A percentile compares a stretch with the other conserved stretches of the same genome.
Conservation (phyloP, 1,284 basidiomycete genomes). For the Microbotryum intermedium region DNA sequence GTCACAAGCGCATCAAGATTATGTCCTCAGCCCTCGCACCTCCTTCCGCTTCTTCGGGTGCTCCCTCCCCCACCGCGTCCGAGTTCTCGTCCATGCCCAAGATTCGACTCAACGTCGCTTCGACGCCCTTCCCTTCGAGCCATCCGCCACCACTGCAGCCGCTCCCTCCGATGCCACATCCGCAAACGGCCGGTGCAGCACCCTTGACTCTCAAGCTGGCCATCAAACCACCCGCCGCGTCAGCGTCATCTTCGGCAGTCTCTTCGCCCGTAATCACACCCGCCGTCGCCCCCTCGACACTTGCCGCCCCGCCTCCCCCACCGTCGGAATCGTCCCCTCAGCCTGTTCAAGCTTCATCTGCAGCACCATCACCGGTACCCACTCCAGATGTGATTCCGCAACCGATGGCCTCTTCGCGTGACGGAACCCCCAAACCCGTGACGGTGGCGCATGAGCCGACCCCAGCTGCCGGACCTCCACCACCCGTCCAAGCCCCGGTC, state of each 20-base stretch:
- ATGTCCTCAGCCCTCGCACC: slow-evolving; percentile 4
- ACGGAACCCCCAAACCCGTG: too few species aligned
- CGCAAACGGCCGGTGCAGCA: not conserved
- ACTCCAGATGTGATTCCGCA: not conserved
- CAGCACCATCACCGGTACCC: not conserved
- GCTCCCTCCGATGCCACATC: not conserved
- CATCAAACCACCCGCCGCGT: too few species aligned
- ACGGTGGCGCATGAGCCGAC: too few species aligned
- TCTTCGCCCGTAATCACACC: too few species aligned
- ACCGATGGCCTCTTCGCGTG: too few species aligned
- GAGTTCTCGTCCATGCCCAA: not conserved
- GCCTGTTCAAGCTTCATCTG: not conserved
- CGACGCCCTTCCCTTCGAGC: not conserved
- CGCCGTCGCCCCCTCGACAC: slow-evolving; percentile 3
- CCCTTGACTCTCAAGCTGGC: too few species aligned
- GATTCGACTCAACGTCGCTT: slow-evolving; percentile 1
- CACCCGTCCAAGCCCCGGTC: too few species aligned
- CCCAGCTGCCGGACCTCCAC: too few species aligned
- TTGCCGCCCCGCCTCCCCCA: not conserved
- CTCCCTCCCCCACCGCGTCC: too few species aligned
- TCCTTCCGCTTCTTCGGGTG: not conserved
- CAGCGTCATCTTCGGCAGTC: too few species aligned
- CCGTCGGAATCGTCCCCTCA: not conserved
- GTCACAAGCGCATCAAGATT: not conserved
- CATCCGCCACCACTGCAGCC: not conserved